These are phyloP conservation scores for Colletotrichum sp. DNA, from an alignment of 2,329 filamentous ascomycete species.

Conservation along the genomic window DNA sequence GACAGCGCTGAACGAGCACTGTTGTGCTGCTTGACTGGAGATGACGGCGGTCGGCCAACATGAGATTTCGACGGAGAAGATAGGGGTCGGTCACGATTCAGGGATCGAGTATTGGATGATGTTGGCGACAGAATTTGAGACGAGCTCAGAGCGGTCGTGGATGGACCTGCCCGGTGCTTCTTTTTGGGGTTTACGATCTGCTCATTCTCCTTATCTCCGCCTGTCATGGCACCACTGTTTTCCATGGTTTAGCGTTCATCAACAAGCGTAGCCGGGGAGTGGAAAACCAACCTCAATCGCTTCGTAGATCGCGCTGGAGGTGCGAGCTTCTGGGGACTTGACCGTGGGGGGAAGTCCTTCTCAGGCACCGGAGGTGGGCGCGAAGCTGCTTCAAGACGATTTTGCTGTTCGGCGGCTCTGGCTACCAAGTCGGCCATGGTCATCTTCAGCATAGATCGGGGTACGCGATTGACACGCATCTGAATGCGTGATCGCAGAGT, in stretches of 20 bases:
- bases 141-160: conserved; percentile 43
- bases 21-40: conserved; percentile 62
- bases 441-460: conserved; percentile 74
- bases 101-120: conserved; percentile 77
- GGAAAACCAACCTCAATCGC: conserved; percentile 50
- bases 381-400: conserved; percentile 30
- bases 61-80: conserved; percentile 61
- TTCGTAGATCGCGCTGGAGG: conserved; percentile 41
- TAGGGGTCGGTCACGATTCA: conserved; percentile 53
- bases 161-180: conserved; percentile 50
- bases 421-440: conserved; percentile 81
- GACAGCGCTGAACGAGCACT: conserved; percentile 47
- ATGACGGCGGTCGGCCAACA: conserved; percentile 58
- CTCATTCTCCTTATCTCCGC: conserved; percentile 78
- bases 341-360: conserved; percentile 48
- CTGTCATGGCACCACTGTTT: conserved; percentile 64
- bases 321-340: conserved; percentile 39
- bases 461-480: conserved; percentile 92
- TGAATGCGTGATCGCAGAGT: conserved; percentile 86
- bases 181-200: conserved; percentile 74
- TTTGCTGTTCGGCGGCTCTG: conserved; percentile 51
- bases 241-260: conserved; percentile 24
- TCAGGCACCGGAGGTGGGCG: conserved; percentile 52
- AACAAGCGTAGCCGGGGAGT: background rate
- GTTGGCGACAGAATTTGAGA: conserved; percentile 78